These are phyloP conservation scores for Ophiosphaerella herpotricha DNA, from an alignment of 2,329 filamentous ascomycete species.

Conservation along the genomic window DNA sequence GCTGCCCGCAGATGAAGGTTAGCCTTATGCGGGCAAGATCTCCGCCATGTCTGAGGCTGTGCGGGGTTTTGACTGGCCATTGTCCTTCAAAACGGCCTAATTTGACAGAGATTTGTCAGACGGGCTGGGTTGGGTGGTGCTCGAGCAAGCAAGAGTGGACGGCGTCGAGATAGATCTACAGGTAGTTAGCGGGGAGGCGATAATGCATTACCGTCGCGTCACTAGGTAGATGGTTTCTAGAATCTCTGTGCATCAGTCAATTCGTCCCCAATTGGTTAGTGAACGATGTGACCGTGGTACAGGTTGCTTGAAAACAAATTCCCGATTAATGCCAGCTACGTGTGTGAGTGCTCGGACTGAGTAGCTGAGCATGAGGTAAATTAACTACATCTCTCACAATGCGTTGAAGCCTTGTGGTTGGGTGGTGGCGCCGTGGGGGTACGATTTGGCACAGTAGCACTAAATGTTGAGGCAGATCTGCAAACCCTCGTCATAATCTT, in stretches of 20 bases:
- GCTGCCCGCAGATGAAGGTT: neutral
- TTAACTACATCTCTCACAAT: neutral
- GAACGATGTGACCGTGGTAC: neutral
- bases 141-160: too few species aligned
- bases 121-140: too few species aligned
- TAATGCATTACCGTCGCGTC: neutral
- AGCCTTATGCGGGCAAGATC: neutral
- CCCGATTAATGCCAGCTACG: neutral
- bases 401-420: neutral
- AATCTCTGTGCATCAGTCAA: conserved; percentile 4
- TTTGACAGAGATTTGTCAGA: too few species aligned
- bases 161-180: neutral
- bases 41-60: neutral
- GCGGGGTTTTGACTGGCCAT: neutral
- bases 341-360: neutral
- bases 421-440: neutral
- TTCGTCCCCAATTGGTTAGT: neutral
- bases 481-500: conserved; percentile 15
- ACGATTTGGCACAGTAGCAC: neutral
- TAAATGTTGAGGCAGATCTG: conserved; percentile 1
- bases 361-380: neutral
- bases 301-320: neutral
- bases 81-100: neutral
- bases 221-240: conserved; percentile 4
- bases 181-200: neutral